Percentiles rank a stretch among this genome's conserved stretches.
Evolutionary conservation across 768 basidiomycete genomes (phyloP).

Genomic region (Lentinus brumalis): DNA sequence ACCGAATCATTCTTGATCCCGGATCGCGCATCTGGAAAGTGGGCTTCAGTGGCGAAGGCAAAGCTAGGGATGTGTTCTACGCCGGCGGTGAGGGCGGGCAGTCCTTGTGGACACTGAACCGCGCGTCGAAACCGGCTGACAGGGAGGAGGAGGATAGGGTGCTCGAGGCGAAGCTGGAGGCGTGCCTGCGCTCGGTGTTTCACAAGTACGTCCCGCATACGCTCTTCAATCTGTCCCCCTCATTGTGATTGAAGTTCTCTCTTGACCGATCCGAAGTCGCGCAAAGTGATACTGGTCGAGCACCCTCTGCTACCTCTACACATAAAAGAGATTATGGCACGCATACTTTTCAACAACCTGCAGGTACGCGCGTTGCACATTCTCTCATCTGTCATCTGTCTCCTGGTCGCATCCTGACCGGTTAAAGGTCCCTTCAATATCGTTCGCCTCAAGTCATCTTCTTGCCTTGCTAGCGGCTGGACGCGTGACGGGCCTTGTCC

Average conservation of each 20-base stretch:
- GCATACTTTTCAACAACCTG: slow-evolving; percentile 85
- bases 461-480: slow-evolving; percentile 85
- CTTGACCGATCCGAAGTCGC: slow-evolving; percentile 90
- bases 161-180: slow-evolving; percentile 70
- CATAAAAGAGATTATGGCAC: slow-evolving; percentile 87
- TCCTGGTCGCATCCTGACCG: background rate
- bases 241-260: slow-evolving; percentile 61
- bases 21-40: slow-evolving; percentile 96
- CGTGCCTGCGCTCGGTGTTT: slow-evolving; percentile 74
- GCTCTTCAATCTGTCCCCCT: slow-evolving; percentile 6
- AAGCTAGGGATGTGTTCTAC: slow-evolving; percentile 86
- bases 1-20: slow-evolving; percentile 92
- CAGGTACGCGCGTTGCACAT: slow-evolving; percentile 51
- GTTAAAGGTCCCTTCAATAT: slow-evolving; percentile 85
- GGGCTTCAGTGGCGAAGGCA: slow-evolving; percentile 95
- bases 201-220: slow-evolving; percentile 62
- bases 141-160: slow-evolving; percentile 74
- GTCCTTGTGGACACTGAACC: slow-evolving; percentile 62
- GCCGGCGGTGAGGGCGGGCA: slow-evolving; percentile 45
- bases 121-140: slow-evolving; percentile 54
- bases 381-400: background rate
- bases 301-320: slow-evolving; percentile 83
- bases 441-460: slow-evolving; percentile 88
- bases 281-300: slow-evolving; percentile 93
- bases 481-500: slow-evolving; percentile 87